Base-by-base conservation (phyloP, 2,329 filamentous ascomycete genomes). In the Monilinia polystroma region DNA sequence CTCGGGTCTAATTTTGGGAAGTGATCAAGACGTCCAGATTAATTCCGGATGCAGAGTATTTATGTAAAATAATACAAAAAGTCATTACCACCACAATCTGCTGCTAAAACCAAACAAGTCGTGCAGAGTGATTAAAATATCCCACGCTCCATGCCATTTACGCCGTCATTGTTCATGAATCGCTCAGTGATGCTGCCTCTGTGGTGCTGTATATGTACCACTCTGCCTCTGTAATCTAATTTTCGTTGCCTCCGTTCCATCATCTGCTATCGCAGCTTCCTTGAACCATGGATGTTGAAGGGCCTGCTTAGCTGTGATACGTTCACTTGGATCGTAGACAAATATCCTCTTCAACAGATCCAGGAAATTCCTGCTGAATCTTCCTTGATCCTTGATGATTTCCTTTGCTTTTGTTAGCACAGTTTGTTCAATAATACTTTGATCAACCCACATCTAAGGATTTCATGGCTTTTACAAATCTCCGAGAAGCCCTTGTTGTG, bases 381-480 rank as follows among this genome's bases (percentile, higher is more conserved):
- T 80, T 68, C 79, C 87, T 70, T 80, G 85, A 6, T 80, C 79
- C 0, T 87, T 87, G 52, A 90, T 88, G 63, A 89, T 89, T 69
- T 89, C 86, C 87, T 90, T 23, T n/a, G 26, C 56, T 26, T 32
- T 66, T 74, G 65, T 79, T 68, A 71, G 64, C 56, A 59, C 18
- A 41, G 20, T 5, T 58, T 23, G 16, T 45, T 35, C 4, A 23
- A 16, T 41, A 26, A 20, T 23, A 10, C 55, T 45, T 14, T 63
- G 18, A 29, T 26, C 18, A 7, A 78, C 85, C 70, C 79, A 90
- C 87, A 68, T 84, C 81, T 38, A 90, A 78, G 66, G 81, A 82
- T 76, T 90, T 90, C 88, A 90, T 90, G n/a, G 86, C 87, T 76
- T 87, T 87, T 16, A 90, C 88, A 73, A 90, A 90, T 72, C 86